Base-by-base conservation (phyloP, 495 filamentous ascomycete species). In the Trichoderma reesei region DNA sequence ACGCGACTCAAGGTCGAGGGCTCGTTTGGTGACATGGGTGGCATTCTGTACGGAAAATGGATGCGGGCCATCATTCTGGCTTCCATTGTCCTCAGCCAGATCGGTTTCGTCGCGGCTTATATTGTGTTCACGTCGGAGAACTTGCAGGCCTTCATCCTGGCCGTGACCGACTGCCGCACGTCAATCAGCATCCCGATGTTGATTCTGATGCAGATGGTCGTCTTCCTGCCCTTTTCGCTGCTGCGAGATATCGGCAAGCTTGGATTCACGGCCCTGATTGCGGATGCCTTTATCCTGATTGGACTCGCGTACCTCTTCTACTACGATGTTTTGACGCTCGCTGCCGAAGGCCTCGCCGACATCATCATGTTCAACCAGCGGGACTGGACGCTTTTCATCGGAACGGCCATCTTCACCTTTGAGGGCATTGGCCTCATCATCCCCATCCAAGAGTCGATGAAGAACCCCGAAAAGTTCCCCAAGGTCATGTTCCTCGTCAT, bases 391-490 rank as follows among this genome's bases (percentile, higher is more conserved):
- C 84, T 98, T 41, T 96, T 98, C 74, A 97, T 98, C 69, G 94
- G 94, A 67, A 98, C 94, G 8, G 95, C 94, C 20, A 97, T 98
- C 68, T 98, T 98, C 79, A 98, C 94, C 5, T 98, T 96, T 67
- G 94, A 98, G 71, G 94, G 94, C 20, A 92, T 98, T 67, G 94
- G 94, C 20, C 83, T 98, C n/a, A 96, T 98, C 75, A 96, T 98
- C 64, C 94, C 94, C 3, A 98, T 98, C 64, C 95, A 98, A 75
- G 90, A 94, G 71, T 94, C 92, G 3, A 98, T 98, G 94, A 88
- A 85, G 70, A 79, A 90, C 59, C 94, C 91, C 1, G 80, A 85
- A 61, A 91, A 95, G 69, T 97, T 98, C 71, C 90, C 92, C 31
- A 82, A 80, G 63, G 90, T 98, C 41, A 84, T 98, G 61, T 90